Conservation (phyloP, 2,329 filamentous ascomycete species). For the Stachybotrys elegans region DNA sequence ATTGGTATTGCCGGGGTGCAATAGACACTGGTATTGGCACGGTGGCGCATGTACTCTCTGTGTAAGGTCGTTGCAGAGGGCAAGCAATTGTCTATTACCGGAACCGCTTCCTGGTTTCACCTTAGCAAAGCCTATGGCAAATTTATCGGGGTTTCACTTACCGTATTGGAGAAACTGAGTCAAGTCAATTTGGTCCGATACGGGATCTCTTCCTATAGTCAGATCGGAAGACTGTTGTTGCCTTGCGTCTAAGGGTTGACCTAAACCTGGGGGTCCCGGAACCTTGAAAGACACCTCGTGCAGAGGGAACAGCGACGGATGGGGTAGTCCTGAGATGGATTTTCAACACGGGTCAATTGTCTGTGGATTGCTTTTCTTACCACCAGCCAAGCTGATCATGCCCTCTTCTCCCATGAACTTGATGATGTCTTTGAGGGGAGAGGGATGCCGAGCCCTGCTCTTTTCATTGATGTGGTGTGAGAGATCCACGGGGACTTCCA, state of each 20-base stretch:
- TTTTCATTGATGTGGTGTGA: constrained; percentile 24
- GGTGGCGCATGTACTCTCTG: constrained; percentile 15
- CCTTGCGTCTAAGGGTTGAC: no score
- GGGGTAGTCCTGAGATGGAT: constrained; percentile 22
- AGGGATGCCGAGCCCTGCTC: constrained; percentile 21
- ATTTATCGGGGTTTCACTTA: no score
- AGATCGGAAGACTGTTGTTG: no score
- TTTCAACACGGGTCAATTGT: no score
- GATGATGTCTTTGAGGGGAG: constrained; percentile 27
- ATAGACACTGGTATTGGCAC: constrained; percentile 15
- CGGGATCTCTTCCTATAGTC: not conserved
- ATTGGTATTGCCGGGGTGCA: constrained; percentile 24
- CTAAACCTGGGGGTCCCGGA: constrained; percentile 4
- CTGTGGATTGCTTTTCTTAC: no score
- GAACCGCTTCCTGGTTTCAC: constrained; percentile 10
- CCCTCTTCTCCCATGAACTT: constrained; percentile 26
- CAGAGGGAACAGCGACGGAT: constrained; percentile 22
- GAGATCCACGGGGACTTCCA: constrained; percentile 13
- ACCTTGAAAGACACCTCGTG: constrained; percentile 10
- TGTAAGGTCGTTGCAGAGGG: constrained; percentile 13
- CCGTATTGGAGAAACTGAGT: constrained; percentile 14
- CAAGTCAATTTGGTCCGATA: constrained; percentile 9
- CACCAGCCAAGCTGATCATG: constrained; percentile 26
- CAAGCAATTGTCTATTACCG: constrained; percentile 12
- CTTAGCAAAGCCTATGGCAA: no score